Evolutionary conservation across 257 asterid species (phyloP).

Genomic region (Jacaranda mimosifolia): DNA sequence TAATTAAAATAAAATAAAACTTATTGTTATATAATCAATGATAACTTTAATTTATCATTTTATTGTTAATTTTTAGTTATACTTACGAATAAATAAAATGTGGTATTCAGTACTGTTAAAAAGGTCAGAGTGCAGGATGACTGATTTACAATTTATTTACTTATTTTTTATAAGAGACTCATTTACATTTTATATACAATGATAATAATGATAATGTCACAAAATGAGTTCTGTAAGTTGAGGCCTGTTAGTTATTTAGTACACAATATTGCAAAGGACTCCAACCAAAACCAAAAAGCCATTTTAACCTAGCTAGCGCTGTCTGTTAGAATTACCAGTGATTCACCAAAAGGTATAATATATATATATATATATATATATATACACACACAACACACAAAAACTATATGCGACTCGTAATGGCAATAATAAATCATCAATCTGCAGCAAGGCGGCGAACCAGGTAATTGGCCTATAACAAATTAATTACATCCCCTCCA

Average conservation of each 20-base stretch:
- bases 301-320: not conserved
- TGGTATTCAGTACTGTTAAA: too few relatives aligned
- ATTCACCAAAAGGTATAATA: too few relatives aligned
- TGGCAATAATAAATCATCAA: not conserved
- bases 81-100: too few relatives aligned
- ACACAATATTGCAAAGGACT: not conserved
- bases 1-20: too few relatives aligned
- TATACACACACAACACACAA: too few relatives aligned
- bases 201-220: not conserved
- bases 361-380: not conserved
- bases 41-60: too few relatives aligned
- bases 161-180: too few relatives aligned
- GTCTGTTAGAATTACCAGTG: not conserved
- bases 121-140: not conserved
- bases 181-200: not conserved
- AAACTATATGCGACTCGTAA: constrained; percentile 19
- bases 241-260: not conserved
- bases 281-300: not conserved
- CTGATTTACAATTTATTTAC: not conserved
- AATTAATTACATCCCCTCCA: constrained; percentile 12
- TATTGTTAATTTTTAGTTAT: too few relatives aligned
- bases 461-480: not conserved
- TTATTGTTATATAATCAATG: too few relatives aligned
- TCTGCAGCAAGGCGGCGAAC: not conserved
- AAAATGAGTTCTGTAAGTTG: not conserved